Conservation (phyloP, 2,329 filamentous ascomycete species). For the Pyricularia sp. region DNA sequence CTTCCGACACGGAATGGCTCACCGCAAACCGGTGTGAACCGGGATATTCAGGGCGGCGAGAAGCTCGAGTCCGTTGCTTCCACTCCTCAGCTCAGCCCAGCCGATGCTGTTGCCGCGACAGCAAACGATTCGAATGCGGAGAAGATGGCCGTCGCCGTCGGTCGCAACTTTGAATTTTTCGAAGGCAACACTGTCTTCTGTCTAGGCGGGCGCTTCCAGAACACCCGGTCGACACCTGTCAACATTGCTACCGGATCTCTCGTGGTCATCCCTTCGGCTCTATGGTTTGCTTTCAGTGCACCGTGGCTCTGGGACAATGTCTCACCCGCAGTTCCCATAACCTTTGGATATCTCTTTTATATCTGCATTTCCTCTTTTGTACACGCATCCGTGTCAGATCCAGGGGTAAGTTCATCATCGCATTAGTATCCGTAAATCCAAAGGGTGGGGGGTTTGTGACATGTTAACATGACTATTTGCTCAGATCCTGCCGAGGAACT, state of each 20-base stretch:
- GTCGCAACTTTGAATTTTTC: slow-evolving; percentile 86
- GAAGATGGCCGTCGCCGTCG: slow-evolving; percentile 41
- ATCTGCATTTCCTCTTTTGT: slow-evolving; percentile 89
- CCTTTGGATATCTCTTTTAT: slow-evolving; percentile 87
- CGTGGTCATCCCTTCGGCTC: slow-evolving; percentile 64
- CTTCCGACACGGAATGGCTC: slow-evolving; percentile 39
- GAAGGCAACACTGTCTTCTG: slow-evolving; percentile 89
- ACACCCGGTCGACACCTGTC: slow-evolving; percentile 77
- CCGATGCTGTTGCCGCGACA: slow-evolving; percentile 6
- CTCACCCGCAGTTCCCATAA: slow-evolving; percentile 78
- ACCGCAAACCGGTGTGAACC: slow-evolving; percentile 36
- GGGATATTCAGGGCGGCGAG: slow-evolving; percentile 60
- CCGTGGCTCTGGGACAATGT: slow-evolving; percentile 80
- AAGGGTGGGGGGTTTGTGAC: background rate
- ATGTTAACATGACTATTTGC: background rate
- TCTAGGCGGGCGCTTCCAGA: slow-evolving; percentile 76
- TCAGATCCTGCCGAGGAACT: slow-evolving; percentile 83
- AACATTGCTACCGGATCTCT: slow-evolving; percentile 80
- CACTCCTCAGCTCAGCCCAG: slow-evolving; percentile 51
- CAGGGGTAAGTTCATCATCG: slow-evolving; percentile 51
- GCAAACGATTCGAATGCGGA: slow-evolving; percentile 17
- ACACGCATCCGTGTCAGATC: slow-evolving; percentile 86
- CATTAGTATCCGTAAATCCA: background rate
- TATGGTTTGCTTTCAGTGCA: slow-evolving; percentile 83
- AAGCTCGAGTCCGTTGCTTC: slow-evolving; percentile 76